Conservation (phyloP, 345 rosid genomes). For the Gossypium raimondii region DNA sequence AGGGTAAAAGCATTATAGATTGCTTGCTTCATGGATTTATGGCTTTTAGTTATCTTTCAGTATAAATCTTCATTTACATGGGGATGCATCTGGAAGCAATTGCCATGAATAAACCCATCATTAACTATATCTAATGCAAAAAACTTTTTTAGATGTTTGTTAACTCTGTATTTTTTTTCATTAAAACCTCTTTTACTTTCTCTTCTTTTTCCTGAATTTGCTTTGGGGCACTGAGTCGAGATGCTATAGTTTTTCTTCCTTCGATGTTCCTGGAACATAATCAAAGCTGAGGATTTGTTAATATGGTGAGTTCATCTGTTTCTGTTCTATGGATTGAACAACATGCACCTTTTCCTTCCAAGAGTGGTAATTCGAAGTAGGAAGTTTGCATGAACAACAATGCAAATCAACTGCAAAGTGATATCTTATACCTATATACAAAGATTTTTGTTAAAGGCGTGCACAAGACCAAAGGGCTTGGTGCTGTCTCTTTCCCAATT, state of each 20-base stretch:
- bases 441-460: neutral
- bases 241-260: neutral
- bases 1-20: neutral
- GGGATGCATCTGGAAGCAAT: constrained; percentile 2
- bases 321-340: neutral
- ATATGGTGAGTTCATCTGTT: neutral
- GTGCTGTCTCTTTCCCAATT: neutral
- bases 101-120: neutral
- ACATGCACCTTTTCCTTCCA: neutral
- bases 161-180: neutral
- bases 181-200: neutral
- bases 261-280: neutral
- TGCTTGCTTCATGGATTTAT: neutral
- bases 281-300: neutral
- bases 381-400: neutral
- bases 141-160: neutral
- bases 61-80: neutral
- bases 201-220: neutral
- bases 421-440: neutral
- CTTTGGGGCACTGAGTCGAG: neutral
- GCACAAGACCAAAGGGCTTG: neutral
- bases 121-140: neutral
- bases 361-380: neutral
- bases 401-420: neutral
- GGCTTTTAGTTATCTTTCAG: neutral